Conservation (phyloP, 345 rosid species). For the Syzygium aqueum region DNA sequence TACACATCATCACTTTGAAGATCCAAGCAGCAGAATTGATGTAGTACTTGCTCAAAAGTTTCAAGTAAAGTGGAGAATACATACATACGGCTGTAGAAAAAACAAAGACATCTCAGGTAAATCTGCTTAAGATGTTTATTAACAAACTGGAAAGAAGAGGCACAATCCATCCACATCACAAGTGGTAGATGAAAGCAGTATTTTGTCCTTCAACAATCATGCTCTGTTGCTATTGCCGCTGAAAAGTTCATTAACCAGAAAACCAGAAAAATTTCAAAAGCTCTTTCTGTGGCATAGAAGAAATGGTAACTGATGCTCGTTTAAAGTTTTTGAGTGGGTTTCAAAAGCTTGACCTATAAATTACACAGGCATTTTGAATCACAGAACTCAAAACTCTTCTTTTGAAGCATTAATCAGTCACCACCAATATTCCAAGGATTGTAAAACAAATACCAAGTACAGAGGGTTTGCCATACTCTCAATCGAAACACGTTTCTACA, state of each 20-base stretch:
- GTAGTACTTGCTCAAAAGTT: background rate
- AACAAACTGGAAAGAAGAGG: background rate
- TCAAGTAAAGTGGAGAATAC: background rate
- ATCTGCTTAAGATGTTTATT: background rate
- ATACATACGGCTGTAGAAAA: background rate
- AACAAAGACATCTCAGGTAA: background rate
- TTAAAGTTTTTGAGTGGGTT: background rate
- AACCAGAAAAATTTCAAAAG: background rate
- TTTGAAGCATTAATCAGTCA: background rate
- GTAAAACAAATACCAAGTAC: background rate
- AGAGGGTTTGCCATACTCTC: background rate
- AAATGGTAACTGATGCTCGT: background rate
- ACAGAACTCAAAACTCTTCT: background rate
- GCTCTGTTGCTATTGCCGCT: background rate
- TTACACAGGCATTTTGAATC: background rate
- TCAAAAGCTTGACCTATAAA: background rate
- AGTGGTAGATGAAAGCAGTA: background rate
- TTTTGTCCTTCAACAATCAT: background rate
- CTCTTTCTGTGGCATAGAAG: background rate
- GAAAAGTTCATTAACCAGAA: background rate
- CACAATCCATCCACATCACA: background rate
- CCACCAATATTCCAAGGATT: background rate
- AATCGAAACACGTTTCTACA: background rate
- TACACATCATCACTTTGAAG: background rate
- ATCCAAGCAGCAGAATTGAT: background rate